A percentile compares a stretch with the other conserved stretches of the same genome.
phyloP scores from a whole-genome alignment of 768 basidiomycete species.

The Multifurca ochricompacta region DNA sequence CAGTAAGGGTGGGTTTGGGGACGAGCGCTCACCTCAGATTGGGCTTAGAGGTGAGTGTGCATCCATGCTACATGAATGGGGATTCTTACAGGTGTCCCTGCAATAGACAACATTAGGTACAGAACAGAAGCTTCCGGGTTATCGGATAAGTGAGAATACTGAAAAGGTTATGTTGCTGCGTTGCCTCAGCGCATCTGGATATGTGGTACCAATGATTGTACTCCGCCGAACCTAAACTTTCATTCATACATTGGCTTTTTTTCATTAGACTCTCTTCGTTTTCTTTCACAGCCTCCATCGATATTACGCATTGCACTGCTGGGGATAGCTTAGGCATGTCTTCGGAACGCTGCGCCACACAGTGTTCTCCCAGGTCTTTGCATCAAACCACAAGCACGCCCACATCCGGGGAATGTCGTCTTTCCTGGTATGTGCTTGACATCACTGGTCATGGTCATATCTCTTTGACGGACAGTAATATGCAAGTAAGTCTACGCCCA shows the following conservation, averaged over 20 bases:
- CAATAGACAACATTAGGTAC: no score
- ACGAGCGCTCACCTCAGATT: not conserved
- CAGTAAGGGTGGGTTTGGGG: not conserved
- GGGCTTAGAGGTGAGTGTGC: not conserved
- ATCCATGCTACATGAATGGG: not conserved
- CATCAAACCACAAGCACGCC: not conserved
- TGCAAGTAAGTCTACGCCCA: not conserved
- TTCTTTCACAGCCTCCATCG: not conserved
- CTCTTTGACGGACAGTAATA: no score
- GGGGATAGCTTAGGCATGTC: not conserved
- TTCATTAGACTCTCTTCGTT: no score
- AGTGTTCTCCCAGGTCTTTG: not conserved
- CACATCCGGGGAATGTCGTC: not conserved
- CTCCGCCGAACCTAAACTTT: not conserved
- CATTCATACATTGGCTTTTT: no score
- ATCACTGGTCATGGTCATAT: no score
- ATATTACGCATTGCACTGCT: not conserved
- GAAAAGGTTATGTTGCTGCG: no score
- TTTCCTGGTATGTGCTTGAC: no score
- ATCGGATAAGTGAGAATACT: no score
- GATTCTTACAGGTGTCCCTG: not conserved
- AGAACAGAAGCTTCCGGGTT: no score
- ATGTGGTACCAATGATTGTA: no score
- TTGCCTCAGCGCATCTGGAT: no score
- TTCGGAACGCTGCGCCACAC: not conserved